phyloP scores from a whole-genome alignment of 2,329 filamentous ascomycete genomes.

The Talaromyces atroroseus region DNA sequence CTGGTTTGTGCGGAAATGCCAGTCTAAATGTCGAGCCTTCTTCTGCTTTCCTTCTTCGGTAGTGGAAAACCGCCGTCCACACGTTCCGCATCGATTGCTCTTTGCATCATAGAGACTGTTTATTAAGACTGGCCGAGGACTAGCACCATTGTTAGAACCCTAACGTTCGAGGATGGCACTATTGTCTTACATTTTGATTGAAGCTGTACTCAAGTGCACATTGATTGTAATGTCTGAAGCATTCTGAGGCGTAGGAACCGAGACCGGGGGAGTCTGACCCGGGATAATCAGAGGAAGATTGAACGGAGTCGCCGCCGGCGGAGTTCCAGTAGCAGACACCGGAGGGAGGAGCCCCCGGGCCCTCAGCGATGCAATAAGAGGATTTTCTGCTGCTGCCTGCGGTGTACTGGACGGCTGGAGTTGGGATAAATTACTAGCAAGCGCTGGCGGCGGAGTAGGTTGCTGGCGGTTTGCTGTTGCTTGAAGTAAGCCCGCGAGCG shows the following conservation, averaged over 20 bases:
- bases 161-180: constrained; percentile 32
- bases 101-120: constrained; percentile 71
- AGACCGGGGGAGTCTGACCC: constrained; percentile 34
- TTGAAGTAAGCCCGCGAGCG: constrained; percentile 42
- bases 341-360: constrained; percentile 61
- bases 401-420: constrained; percentile 56
- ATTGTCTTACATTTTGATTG: constrained; percentile 60
- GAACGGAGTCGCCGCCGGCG: constrained; percentile 33
- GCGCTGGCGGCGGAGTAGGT: constrained; percentile 44
- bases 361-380: constrained; percentile 62
- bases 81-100: constrained; percentile 84
- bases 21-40: constrained; percentile 92
- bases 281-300: constrained; percentile 39
- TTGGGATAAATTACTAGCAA: constrained; percentile 41
- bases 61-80: constrained; percentile 76
- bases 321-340: constrained; percentile 28
- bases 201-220: constrained; percentile 57
- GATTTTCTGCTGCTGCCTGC: constrained; percentile 50
- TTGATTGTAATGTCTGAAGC: constrained; percentile 25
- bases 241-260: constrained; percentile 27
- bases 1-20: constrained; percentile 94
- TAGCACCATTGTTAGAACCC: constrained; percentile 28
- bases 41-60: constrained; percentile 73
- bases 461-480: constrained; percentile 37
- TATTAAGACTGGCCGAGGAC: constrained; percentile 69